Evolutionary conservation across 768 basidiomycete genomes (phyloP), one percentile per base, ranked within the genome.

Genomic region (Lactarius evosmus): DNA sequence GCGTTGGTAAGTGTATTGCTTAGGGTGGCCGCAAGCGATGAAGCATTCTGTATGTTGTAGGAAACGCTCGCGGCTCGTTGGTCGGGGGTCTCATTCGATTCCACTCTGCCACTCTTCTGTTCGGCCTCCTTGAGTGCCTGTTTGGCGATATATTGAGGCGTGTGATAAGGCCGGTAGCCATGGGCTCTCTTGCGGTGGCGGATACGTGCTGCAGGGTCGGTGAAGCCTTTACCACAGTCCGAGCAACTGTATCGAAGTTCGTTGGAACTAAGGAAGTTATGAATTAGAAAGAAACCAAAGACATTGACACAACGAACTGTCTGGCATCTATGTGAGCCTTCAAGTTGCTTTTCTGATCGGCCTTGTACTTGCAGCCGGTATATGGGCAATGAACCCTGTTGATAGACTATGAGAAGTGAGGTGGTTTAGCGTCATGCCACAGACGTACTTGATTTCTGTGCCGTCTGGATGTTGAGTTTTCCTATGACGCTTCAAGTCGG

Each of bases 401-500:
- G 38, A 22, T 16, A 29, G 30, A 51, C 30, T 8, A 51, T 65
- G 22, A 61, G 38, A 19, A 11, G 41, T 29, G 25, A 40, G 3
- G n/a, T 29, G 2, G 19, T 46, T 34, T 17, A 11, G 12, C 3
- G n/a, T 29, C 38, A 34, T 44, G 56, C n/a, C 32, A 52, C 59
- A 34, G 34, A 61, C 64, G 19, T 57, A 65, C 64, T 36, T 65
- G 30, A 19, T 16, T 25, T 61, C 60, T 12, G 32, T 56, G 19
- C 64, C 60, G 8, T 56, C 32, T 8, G 64, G 32, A 14, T 65
- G 64, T 12, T 52, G 60, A 9, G 46, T 56, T 27, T 29, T 60
- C 25, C 60, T 33, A 41, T 65, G 64, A 11, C 64, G 64, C 27
- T 57, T 57, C 40, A 65, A 9, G 59, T 65, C 64, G 11, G 54